Conservation (phyloP, 495 filamentous ascomycete species). For the Penicillium fimorum region DNA sequence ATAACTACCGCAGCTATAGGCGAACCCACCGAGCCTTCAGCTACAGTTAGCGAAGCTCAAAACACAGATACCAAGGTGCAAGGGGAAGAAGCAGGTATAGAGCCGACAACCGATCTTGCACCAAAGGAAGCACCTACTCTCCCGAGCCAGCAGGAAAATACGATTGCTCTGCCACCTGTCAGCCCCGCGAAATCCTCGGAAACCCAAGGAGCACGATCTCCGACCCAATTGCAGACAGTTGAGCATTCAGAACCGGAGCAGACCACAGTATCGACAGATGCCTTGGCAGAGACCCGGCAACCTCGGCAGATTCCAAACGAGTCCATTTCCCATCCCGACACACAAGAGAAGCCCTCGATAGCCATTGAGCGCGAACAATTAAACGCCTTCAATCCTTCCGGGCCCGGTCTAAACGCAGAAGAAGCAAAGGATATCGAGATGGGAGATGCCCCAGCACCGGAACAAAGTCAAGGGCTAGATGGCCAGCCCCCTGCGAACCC, state of each 20-base stretch:
- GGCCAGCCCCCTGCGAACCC: conserved; percentile 3
- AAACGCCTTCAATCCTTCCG: neutral
- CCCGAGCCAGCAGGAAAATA: neutral
- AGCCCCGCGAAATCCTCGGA: conserved; percentile 11
- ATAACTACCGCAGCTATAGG: neutral
- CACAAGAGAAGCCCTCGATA: neutral
- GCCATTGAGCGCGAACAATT: neutral
- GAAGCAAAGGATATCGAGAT: conserved; percentile 17
- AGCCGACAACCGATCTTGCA: neutral
- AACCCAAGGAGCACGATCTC: conserved; percentile 3
- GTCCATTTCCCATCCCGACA: neutral
- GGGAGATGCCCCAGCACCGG: conserved; percentile 9
- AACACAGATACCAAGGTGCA: neutral
- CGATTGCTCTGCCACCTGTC: conserved; percentile 3
- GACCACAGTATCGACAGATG: neutral
- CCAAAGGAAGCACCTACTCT: conserved; percentile 1
- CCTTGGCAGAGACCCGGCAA: neutral
- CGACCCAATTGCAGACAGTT: conserved; percentile 1
- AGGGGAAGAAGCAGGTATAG: neutral
- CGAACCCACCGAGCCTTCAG: neutral
- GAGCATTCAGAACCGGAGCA: neutral
- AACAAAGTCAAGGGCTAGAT: conserved; percentile 5
- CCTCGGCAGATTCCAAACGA: neutral
- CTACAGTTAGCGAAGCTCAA: neutral
- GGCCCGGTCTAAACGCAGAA: neutral